These are phyloP conservation scores for Plasmodium sp. DNA, from an alignment of 169 alveolate species.

Conservation along the genomic window DNA sequence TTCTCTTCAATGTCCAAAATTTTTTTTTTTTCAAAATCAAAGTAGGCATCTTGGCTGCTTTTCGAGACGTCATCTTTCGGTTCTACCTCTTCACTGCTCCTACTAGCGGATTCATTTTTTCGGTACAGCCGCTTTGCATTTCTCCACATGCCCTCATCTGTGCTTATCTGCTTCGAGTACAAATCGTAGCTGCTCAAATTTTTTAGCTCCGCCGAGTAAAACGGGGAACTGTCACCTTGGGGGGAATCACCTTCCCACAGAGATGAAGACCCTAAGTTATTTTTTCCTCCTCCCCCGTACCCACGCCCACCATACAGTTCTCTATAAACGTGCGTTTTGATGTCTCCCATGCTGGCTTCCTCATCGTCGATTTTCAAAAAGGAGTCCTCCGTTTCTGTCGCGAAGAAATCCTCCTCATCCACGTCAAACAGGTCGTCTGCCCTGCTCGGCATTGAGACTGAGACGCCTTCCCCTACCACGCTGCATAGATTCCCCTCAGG, in stretches of 20 bases:
- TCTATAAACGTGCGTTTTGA: conserved; percentile 40
- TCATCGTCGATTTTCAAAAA: conserved; percentile 57
- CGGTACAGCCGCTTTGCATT: not conserved
- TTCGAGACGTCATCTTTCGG: conserved; percentile 10
- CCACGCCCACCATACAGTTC: not conserved
- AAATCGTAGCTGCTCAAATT: not conserved
- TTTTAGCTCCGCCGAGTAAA: conserved; percentile 11
- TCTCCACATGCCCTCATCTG: not conserved
- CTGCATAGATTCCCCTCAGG: conserved; percentile 1
- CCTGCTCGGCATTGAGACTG: not conserved
- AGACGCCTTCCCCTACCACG: not conserved
- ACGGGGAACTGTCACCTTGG: not conserved
- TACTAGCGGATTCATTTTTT: not conserved
- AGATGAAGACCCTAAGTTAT: conserved; percentile 16
- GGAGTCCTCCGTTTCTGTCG: conserved; percentile 43
- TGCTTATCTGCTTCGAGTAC: not conserved
- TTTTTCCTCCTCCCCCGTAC: conserved; percentile 9
- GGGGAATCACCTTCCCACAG: not conserved
- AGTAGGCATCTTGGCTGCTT: conserved; percentile 33
- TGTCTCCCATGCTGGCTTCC: not conserved
- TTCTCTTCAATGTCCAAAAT: not conserved
- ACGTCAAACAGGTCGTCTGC: conserved; percentile 21
- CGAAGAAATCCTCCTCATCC: conserved; percentile 40
- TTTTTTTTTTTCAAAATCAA: conserved; percentile 60
- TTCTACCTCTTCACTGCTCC: not conserved